These are phyloP conservation scores for Mesotaenium endlicherianum DNA, from an alignment of 139 green algal species.

Conservation along the genomic window DNA sequence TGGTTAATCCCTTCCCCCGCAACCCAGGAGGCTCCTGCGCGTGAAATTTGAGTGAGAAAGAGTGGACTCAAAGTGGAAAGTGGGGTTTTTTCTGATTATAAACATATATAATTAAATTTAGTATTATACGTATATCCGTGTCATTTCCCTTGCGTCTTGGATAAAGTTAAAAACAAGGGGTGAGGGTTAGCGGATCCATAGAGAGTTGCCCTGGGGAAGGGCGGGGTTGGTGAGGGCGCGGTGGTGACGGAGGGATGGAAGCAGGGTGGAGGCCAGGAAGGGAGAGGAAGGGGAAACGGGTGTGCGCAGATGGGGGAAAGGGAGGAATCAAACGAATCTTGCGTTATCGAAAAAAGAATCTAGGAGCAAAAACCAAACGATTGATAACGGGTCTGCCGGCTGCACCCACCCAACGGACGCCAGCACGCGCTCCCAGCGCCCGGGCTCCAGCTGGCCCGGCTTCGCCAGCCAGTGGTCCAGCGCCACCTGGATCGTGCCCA, in stretches of 20 bases:
- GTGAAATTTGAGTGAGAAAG: too few species aligned
- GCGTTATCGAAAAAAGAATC: too few species aligned
- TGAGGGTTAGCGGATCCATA: background rate
- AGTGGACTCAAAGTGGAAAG: too few species aligned
- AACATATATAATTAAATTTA: too few species aligned
- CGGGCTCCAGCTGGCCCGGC: background rate
- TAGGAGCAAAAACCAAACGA: too few species aligned
- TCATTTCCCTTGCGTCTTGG: too few species aligned
- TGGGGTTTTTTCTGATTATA: too few species aligned
- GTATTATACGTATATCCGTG: too few species aligned
- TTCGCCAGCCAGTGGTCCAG: constrained; percentile 5
- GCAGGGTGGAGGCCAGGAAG: background rate
- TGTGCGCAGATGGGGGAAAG: background rate
- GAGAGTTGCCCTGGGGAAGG: background rate
- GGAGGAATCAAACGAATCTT: too few species aligned
- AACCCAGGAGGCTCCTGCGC: too few species aligned
- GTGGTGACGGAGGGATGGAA: background rate
- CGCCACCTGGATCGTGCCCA: constrained; percentile 7
- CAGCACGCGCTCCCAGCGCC: background rate
- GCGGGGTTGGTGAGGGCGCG: background rate
- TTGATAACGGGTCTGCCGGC: too few species aligned
- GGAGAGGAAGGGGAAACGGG: background rate
- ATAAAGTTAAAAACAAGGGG: background rate
- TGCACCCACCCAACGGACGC: background rate
- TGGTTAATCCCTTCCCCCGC: too few species aligned